Evolutionary conservation across 2,329 filamentous ascomycete genomes (phyloP).

Genomic region (Trichoderma citrinoviride): DNA sequence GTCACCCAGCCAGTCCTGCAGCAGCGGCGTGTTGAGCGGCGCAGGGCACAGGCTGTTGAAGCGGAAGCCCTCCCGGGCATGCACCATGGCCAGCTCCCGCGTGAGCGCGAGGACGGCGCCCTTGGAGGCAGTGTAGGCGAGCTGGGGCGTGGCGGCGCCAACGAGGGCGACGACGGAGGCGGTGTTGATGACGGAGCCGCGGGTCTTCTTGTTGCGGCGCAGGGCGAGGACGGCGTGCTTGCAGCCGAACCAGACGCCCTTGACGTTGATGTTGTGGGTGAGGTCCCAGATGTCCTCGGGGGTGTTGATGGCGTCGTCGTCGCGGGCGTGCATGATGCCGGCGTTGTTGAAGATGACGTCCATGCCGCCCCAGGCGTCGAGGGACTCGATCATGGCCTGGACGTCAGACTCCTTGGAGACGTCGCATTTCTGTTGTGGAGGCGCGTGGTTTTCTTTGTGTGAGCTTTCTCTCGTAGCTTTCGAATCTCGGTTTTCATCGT

Average conservation of each 20-base stretch:
- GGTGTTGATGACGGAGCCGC: slow-evolving; percentile 86
- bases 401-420: slow-evolving; percentile 84
- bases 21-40: slow-evolving; percentile 84
- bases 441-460: background rate
- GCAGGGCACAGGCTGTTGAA: slow-evolving; percentile 92
- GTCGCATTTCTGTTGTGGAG: slow-evolving; percentile 53
- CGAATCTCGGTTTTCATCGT: background rate
- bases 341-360: slow-evolving; percentile 98
- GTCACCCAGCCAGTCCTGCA: slow-evolving; percentile 92
- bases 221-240: slow-evolving; percentile 86
- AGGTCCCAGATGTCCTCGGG: slow-evolving; percentile 91
- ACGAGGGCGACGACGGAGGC: slow-evolving; percentile 85
- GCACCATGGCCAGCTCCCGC: slow-evolving; percentile 85
- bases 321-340: slow-evolving; percentile 88
- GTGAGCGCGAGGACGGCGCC: slow-evolving; percentile 89
- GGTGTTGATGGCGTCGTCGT: slow-evolving; percentile 77
- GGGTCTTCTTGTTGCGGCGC: slow-evolving; percentile 74
- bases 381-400: slow-evolving; percentile 66
- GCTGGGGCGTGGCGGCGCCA: slow-evolving; percentile 81
- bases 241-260: slow-evolving; percentile 95
- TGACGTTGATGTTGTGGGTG: slow-evolving; percentile 92
- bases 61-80: slow-evolving; percentile 81
- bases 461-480: background rate
- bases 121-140: slow-evolving; percentile 93
- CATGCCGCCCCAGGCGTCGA: slow-evolving; percentile 82